A percentile compares a stretch with the other conserved stretches of the same genome.
Conservation (phyloP, 2,329 filamentous ascomycete species). For the Diplodia scrobiculata region DNA sequence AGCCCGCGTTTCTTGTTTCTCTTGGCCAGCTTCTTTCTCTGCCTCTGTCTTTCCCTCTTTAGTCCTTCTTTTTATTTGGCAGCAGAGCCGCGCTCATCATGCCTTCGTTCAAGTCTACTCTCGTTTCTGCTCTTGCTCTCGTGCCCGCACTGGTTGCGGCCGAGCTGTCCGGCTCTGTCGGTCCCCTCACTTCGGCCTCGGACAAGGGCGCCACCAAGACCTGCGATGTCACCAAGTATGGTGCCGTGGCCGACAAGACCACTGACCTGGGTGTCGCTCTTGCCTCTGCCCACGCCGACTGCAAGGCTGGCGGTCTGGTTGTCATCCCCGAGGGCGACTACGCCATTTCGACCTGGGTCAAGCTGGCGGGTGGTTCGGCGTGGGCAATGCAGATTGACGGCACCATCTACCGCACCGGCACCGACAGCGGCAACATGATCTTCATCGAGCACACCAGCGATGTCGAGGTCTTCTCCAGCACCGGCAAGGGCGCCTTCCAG, state of each 20-base stretch:
- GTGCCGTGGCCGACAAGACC: slow-evolving; percentile 54
- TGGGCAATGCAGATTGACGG: slow-evolving; percentile 59
- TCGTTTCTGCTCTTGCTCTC: slow-evolving; percentile 35
- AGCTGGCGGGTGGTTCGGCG: slow-evolving; percentile 50
- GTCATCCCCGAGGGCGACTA: slow-evolving; percentile 56
- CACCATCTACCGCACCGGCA: slow-evolving; percentile 56
- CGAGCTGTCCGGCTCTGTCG: slow-evolving; percentile 43
- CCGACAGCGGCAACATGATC: slow-evolving; percentile 57
- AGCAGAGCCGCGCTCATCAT: slow-evolving; percentile 33
- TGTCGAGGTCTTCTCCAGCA: slow-evolving; percentile 59
- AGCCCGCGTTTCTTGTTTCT: slow-evolving; percentile 25
- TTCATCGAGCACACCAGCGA: slow-evolving; percentile 54
- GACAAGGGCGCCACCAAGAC: slow-evolving; percentile 53
- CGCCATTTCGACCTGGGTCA: slow-evolving; percentile 55
- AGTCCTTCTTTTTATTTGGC: slow-evolving; percentile 2
- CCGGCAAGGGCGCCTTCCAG: slow-evolving; percentile 56
- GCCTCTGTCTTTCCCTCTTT: slow-evolving; percentile 16
- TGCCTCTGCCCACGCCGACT: slow-evolving; percentile 53
- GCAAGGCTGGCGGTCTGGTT: slow-evolving; percentile 53
- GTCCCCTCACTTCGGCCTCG: slow-evolving; percentile 38
- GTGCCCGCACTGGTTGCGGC: slow-evolving; percentile 34
- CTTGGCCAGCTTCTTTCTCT: slow-evolving; percentile 5
- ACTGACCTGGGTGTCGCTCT: slow-evolving; percentile 57
- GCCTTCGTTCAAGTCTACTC: slow-evolving; percentile 34
- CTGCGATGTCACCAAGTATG: slow-evolving; percentile 58